Evolutionary conservation across 176 grass and related monocot genomes (phyloP).

Genomic region (Avena atlantica): DNA sequence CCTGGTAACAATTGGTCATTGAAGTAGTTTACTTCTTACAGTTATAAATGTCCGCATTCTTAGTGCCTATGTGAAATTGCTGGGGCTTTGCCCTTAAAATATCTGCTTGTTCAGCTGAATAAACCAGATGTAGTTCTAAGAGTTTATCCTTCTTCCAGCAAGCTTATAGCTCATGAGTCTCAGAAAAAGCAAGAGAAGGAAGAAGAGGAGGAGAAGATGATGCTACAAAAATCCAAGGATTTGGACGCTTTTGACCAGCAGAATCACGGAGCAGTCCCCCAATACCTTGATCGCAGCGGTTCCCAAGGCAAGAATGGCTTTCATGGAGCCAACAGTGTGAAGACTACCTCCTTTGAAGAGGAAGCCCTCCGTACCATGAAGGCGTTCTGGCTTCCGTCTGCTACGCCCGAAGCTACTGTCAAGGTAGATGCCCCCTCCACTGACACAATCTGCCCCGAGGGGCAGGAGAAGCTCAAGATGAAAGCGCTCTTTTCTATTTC

Average conservation of each 20-base stretch:
- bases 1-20: neutral
- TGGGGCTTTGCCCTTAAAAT: neutral
- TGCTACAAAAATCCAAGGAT: slow-evolving; percentile 74
- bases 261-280: slow-evolving; percentile 91
- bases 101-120: slow-evolving; percentile 14
- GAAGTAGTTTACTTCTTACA: slow-evolving; percentile 9
- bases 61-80: neutral
- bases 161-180: slow-evolving; percentile 69
- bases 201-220: slow-evolving; percentile 81
- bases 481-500: slow-evolving; percentile 82
- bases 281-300: slow-evolving; percentile 60
- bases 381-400: slow-evolving; percentile 98
- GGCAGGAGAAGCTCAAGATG: slow-evolving; percentile 92
- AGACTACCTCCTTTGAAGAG: slow-evolving; percentile 94
- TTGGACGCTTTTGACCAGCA: slow-evolving; percentile 90
- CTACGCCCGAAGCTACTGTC: slow-evolving; percentile 72
- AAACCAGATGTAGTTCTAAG: neutral
- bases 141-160: slow-evolving; percentile 58
- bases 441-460: slow-evolving; percentile 81
- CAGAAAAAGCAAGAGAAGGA: slow-evolving; percentile 91
- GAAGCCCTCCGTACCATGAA: slow-evolving; percentile 98
- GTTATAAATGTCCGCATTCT: neutral
- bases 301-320: slow-evolving; percentile 77
- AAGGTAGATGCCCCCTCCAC: slow-evolving; percentile 72
- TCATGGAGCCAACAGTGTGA: slow-evolving; percentile 97